phyloP scores from a whole-genome alignment of 2,329 filamentous ascomycete species.

The Fusarium xyrophilum region DNA sequence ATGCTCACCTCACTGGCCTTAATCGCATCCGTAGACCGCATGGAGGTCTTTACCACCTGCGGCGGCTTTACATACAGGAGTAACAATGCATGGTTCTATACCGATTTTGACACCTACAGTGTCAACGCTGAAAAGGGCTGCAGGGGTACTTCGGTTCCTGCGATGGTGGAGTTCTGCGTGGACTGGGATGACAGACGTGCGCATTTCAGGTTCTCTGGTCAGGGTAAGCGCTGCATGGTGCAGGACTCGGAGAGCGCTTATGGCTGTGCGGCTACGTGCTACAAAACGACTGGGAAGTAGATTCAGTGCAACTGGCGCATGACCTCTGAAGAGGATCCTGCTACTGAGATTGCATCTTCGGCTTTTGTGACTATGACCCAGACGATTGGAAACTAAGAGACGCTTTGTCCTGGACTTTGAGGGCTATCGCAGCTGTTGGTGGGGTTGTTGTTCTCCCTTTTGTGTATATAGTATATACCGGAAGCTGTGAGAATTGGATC shows the following conservation, averaged over 20 bases:
- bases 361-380: neutral
- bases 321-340: neutral
- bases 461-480: accelerated
- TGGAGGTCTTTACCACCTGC: neutral
- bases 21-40: neutral
- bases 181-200: neutral
- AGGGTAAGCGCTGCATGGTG: neutral
- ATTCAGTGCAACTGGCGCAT: neutral
- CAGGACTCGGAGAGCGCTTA: neutral
- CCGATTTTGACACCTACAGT: neutral
- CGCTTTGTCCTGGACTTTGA: accelerated
- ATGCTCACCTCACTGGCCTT: neutral
- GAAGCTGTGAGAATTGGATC: accelerated
- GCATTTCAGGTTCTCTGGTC: neutral
- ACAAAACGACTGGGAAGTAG: neutral
- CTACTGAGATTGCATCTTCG: neutral
- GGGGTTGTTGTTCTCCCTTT: accelerated
- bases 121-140: neutral
- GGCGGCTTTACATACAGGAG: neutral
- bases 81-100: neutral
- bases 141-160: neutral
- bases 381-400: neutral
- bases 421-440: neutral
- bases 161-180: neutral
- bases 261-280: neutral